Percentiles rank a stretch among this genome's conserved stretches.
These are phyloP conservation scores for Phytophthora colocasiae DNA, from an alignment of 352 stramenopile species.

Conservation along the genomic window DNA sequence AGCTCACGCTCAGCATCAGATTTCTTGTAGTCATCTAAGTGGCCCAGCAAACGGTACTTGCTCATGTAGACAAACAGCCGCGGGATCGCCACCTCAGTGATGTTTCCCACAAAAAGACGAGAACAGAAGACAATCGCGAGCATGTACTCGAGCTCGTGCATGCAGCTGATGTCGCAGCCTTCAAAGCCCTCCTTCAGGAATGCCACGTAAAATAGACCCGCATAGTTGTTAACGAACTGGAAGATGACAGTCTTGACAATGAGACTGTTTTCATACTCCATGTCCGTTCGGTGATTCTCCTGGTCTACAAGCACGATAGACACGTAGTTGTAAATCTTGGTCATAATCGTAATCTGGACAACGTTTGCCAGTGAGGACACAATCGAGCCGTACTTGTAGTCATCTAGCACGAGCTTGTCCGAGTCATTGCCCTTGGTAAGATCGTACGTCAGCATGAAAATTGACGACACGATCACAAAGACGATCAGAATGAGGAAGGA, in stretches of 20 bases:
- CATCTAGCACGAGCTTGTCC: conserved; percentile 61
- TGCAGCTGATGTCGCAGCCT: conserved; percentile 78
- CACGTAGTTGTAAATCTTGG: conserved; percentile 91
- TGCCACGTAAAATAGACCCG: conserved; percentile 94
- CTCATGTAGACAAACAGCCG: conserved; percentile 78
- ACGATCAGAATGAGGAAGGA: conserved; percentile 81
- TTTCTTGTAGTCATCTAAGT: conserved; percentile 52
- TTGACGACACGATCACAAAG: conserved; percentile 72
- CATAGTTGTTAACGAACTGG: conserved; percentile 96
- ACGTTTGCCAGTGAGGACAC: conserved; percentile 78
- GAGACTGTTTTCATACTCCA: conserved; percentile 91
- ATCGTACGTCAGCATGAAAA: conserved; percentile 83
- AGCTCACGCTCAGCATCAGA: conserved; percentile 75
- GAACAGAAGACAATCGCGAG: conserved; percentile 94
- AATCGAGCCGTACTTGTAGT: conserved; percentile 76
- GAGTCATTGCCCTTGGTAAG: conserved; percentile 70
- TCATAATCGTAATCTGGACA: conserved; percentile 90
- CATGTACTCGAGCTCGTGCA: conserved; percentile 91
- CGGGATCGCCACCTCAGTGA: conserved; percentile 80
- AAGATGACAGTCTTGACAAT: conserved; percentile 96
- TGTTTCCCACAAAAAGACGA: conserved; percentile 81
- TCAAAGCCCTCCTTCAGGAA: conserved; percentile 91
- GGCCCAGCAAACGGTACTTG: conserved; percentile 69
- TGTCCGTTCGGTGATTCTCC: conserved; percentile 94
- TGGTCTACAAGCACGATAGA: conserved; percentile 91